Percentiles rank a stretch among this genome's conserved stretches.
Evolutionary conservation across 768 basidiomycete species (phyloP).

Genomic region (Clavulina sp.): DNA sequence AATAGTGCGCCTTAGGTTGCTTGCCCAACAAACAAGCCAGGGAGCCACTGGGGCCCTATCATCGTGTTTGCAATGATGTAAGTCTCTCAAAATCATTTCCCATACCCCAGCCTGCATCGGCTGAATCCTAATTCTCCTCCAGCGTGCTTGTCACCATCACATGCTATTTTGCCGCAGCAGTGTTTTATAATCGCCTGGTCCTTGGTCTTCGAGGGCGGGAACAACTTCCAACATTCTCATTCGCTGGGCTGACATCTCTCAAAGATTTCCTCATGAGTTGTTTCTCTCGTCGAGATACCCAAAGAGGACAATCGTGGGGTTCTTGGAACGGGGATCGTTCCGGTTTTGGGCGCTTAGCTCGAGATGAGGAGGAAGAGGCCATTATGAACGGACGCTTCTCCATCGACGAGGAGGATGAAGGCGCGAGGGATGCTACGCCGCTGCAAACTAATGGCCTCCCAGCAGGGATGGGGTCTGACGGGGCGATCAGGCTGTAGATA

Average conservation of each 20-base stretch:
- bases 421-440: neutral
- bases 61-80: constrained; percentile 42
- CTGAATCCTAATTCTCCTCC: neutral
- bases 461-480: neutral
- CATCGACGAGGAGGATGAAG: constrained; percentile 8
- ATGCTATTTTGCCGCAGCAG: constrained; percentile 48
- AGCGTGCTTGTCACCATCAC: constrained; percentile 42
- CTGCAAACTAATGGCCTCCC: neutral
- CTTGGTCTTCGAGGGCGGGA: constrained; percentile 54
- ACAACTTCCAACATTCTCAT: constrained; percentile 36
- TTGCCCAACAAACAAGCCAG: constrained; percentile 43
- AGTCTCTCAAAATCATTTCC: constrained; percentile 16
- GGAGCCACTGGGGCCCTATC: constrained; percentile 34
- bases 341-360: neutral
- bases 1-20: constrained; percentile 53
- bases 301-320: constrained; percentile 5
- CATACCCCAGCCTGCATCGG: neutral
- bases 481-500: neutral
- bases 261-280: constrained; percentile 8
- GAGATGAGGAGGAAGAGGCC: constrained; percentile 8
- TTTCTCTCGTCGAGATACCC: constrained; percentile 2
- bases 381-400: constrained; percentile 5
- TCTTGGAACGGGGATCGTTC: constrained; percentile 4
- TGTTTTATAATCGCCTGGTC: constrained; percentile 62
- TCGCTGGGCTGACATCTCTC: constrained; percentile 11